phyloP scores from a whole-genome alignment of 2,329 filamentous ascomycete species.

The Beauveria caledonica region DNA sequence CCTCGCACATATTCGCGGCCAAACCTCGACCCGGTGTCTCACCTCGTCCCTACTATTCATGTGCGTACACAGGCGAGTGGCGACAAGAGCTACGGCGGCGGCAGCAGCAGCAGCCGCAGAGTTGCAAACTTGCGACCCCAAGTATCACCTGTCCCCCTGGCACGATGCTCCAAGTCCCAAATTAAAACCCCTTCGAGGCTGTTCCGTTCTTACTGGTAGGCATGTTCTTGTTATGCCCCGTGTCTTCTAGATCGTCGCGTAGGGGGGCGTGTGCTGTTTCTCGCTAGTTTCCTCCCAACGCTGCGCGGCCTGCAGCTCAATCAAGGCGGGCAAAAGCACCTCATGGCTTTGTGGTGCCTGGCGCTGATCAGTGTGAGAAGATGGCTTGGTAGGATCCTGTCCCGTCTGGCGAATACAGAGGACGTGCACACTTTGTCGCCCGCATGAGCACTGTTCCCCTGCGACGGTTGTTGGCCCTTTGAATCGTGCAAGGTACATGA shows the following conservation, averaged over 20 bases:
- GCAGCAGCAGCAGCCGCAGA: no score
- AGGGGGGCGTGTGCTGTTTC: not conserved
- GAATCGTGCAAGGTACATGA: not conserved
- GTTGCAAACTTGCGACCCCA: not conserved
- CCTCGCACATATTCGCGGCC: not conserved
- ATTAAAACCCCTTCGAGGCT: not conserved
- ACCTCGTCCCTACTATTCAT: not conserved
- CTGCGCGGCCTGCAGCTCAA: not conserved
- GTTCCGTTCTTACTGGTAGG: constrained; percentile 1
- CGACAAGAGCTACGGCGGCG: no score
- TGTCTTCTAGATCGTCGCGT: not conserved
- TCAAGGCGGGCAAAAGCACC: not conserved
- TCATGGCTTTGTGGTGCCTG: not conserved
- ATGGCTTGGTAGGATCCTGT: not conserved
- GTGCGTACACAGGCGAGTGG: no score
- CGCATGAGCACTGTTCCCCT: not conserved
- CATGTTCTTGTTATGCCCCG: not conserved
- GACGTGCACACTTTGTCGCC: not conserved
- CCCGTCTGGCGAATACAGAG: not conserved
- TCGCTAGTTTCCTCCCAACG: not conserved
- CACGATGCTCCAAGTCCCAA: no score
- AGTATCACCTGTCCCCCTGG: no score
- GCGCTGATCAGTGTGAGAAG: not conserved
- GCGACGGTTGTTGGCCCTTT: not conserved
- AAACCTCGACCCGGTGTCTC: not conserved